Evolutionary conservation across 371 early-diverging fungal species (phyloP).

Genomic region (Phascolomyces articulosus): DNA sequence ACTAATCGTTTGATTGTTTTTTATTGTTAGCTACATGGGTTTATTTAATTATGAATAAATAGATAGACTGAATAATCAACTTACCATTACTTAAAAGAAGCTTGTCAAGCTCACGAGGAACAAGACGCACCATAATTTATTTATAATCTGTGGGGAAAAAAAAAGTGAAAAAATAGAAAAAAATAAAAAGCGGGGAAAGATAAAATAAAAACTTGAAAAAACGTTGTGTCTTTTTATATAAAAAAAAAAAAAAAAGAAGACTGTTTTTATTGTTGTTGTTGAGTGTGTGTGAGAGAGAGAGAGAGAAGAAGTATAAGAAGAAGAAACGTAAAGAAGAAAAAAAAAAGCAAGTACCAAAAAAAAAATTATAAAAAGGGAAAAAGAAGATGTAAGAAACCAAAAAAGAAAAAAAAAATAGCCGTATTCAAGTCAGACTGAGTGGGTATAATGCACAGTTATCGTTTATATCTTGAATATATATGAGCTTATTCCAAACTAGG

Average conservation of each 20-base stretch:
- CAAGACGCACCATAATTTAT: constrained; percentile 20
- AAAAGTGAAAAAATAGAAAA: constrained; percentile 5
- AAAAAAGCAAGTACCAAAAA: not conserved
- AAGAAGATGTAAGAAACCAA: not conserved
- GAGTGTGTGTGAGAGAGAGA: not conserved
- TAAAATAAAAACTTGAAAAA: not conserved
- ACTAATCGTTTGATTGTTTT: constrained; percentile 38
- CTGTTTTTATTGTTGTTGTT: not conserved
- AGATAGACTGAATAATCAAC: too few relatives aligned
- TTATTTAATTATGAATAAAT: not conserved
- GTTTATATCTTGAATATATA: too few relatives aligned
- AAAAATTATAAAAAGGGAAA: not conserved
- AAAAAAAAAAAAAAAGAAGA: not conserved
- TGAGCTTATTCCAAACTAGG: not conserved
- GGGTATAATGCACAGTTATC: constrained; percentile 5
- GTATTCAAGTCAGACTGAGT: not conserved
- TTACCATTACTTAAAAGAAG: constrained; percentile 7
- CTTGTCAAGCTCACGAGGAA: constrained; percentile 83
- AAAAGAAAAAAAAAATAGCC: constrained; percentile 4
- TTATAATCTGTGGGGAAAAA: constrained; percentile 5
- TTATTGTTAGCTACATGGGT: too few relatives aligned
- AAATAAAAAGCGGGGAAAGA: not conserved
- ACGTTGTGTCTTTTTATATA: too few relatives aligned
- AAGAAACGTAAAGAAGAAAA: not conserved
- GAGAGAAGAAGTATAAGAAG: constrained; percentile 1